Evolutionary conservation across 352 stramenopile species (phyloP), one percentile per base, ranked within the genome.

Genomic region (Peronospora farinosa): DNA sequence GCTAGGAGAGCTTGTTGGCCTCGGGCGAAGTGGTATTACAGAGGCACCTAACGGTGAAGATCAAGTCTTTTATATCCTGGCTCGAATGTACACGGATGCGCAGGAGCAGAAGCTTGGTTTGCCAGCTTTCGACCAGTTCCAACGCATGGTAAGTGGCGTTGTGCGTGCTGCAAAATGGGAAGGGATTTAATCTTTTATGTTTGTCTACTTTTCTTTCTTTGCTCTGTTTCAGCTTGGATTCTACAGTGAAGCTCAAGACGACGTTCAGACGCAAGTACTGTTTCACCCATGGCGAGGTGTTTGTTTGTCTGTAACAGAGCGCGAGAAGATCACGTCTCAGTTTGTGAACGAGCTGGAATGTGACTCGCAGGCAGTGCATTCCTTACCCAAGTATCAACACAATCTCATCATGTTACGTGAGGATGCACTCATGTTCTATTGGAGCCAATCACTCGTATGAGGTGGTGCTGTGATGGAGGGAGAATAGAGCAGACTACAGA

Each of bases 351-450:
- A 82, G 38, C 63, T 88, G 1, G 50, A 75, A 28, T 74, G 73
- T 13, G 58, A 78, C 56, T 83, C 81, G 30, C 71, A 81, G 46
- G 71, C 77, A 15, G 74, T 92, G 43, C 80, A 90, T 62, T 87
- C 76, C 38, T 58, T 92, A 50, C 72, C 78, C 27, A 89, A 89
- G 69, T 88, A 89, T 52, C 72, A 90, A 53, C 72, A 89, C 69
- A 89, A 88, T 51, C 63, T 92, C 52, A 72, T 88, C 38, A 78
- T 88, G 67, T 57, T 92, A 41, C 81, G 80, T 12, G 81, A 92
- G 49, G 77, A 92, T 51, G 81, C 81, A 16, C 65, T 92, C 48
- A 90, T 92, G 81, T 89, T 81, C 47, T 90, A 88, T 53, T 92
- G 81, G 81, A 92, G 78, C 60, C 78, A 89, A 66, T 89, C 75